Base-by-base conservation (phyloP, 1,284 basidiomycete species). In the Trametes pubescens region DNA sequence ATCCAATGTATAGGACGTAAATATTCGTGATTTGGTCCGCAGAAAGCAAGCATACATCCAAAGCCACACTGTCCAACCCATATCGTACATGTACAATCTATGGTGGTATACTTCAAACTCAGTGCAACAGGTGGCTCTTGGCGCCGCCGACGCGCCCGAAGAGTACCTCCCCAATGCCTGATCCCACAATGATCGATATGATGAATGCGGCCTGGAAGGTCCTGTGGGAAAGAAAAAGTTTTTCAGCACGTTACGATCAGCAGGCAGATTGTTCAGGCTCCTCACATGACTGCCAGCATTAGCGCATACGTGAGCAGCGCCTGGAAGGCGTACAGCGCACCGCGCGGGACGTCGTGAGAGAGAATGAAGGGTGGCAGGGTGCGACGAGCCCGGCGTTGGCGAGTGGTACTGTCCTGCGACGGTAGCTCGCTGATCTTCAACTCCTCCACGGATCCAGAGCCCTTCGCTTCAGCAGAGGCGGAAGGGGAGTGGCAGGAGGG, bases 271-370 rank as follows among this genome's bases (percentile, higher is more conserved):
- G 29, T 44, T 51, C 34, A 24, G 38, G 57, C 52, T 34, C 64
- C 88, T 75, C 76, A 91, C 91, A 93, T 93, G 71, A 90, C 82
- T 11, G 83, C 83, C 73, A 93, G 73, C 91, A 92, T 92, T 59
- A 92, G 80, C 10, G 78, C 68, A 66, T 89, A 92, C 48, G 77
- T 75, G 37, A 92, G 70, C 24, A 86, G 73, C 51, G 86, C 81
- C 67, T 92, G 89, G 34, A 84, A 57, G 4, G 82, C 82, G 64
- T 85, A 84, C 51, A 90, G 70, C 3, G 81, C 70, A 7, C 91
- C 91, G 38, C 90, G 86, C 13, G 84, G 80, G 26, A 90, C 69
- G 71, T 93, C 91, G 65, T 88, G 85, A 14, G 81, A 76, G 13
- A 77, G 69, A 29, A 84, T 83, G 76, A 92, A 92, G 0, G 89